These are phyloP conservation scores for Saccharomycodes ludwigii DNA, from an alignment of 805 yeast species.

Conservation along the genomic window DNA sequence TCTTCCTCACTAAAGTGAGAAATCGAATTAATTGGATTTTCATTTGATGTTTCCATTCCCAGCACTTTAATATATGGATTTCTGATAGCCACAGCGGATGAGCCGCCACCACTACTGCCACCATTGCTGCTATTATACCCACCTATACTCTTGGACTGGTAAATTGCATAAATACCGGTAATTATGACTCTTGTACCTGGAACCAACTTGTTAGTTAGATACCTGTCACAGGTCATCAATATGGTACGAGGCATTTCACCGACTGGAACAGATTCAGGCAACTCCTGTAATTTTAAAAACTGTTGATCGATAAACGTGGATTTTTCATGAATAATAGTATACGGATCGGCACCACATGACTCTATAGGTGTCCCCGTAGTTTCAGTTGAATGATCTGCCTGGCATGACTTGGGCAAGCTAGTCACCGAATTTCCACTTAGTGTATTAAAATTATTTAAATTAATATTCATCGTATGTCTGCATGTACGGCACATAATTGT, in stretches of 20 bases:
- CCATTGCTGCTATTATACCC: slow-evolving; percentile 24
- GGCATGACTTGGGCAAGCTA: slow-evolving; percentile 21
- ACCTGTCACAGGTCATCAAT: slow-evolving; percentile 75
- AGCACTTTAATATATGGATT: slow-evolving; percentile 81
- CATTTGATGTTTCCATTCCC: slow-evolving; percentile 40
- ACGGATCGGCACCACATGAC: slow-evolving; percentile 84
- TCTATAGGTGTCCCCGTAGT: slow-evolving; percentile 15
- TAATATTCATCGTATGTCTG: slow-evolving; percentile 61
- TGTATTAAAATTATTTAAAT: slow-evolving; percentile 24
- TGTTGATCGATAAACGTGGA: slow-evolving; percentile 94
- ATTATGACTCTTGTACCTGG: slow-evolving; percentile 94
- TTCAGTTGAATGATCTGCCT: slow-evolving; percentile 17
- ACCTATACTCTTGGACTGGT: slow-evolving; percentile 53
- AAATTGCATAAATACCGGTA: slow-evolving; percentile 86
- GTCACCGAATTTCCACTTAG: slow-evolving; percentile 19
- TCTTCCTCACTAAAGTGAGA: slow-evolving; percentile 78
- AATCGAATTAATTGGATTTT: slow-evolving; percentile 9
- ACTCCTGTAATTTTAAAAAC: slow-evolving; percentile 81
- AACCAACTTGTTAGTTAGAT: slow-evolving; percentile 76
- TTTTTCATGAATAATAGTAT: slow-evolving; percentile 84
- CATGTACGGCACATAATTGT: slow-evolving; percentile 83
- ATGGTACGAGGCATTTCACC: slow-evolving; percentile 98
- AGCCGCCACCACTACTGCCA: slow-evolving; percentile 22
- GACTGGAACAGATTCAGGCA: slow-evolving; percentile 98
- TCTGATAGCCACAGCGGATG: slow-evolving; percentile 61